Base-by-base conservation (phyloP, 805 yeast genomes). In the Sugiyamaella floridensis region DNA sequence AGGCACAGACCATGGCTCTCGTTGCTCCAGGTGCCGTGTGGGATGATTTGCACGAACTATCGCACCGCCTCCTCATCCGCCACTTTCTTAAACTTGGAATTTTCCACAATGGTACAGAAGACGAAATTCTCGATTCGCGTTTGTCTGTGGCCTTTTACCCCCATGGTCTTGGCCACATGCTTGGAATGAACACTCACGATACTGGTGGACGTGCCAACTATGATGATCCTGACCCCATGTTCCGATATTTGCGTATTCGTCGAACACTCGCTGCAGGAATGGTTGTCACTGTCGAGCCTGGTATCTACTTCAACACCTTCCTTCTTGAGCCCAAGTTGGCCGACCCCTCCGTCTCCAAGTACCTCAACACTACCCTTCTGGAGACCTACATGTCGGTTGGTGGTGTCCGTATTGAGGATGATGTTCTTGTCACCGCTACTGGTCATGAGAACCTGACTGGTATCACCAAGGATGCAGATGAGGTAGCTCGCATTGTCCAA, bases 401-500 rank as follows among this genome's bases (percentile, higher is more conserved):
- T n/a, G 99, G 99, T 45, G 97, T 92, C 5, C 81, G 99, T 68
- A 89, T 92, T 53, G 99, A 92, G 69, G 99, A 92, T 66, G 97
- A 92, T 64, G 77, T 93, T 43, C 71, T 88, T 45, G 84, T 92
- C 29, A 87, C 96, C 1, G 75, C 76, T 47, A 72, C 71, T 50
- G 98, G 98, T 0, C 81, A 70, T 63, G 96, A 89, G 63, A 86
- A 87, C 61, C 72, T 92, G 50, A 92, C 97, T 1, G 76, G 78
- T 26, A 81, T 92, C 50, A 88, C 97, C 1, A 83, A 85, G 53
- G 95, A 93, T 65, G 89, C 97, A 1, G 78, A 76, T 3, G 96
- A 89, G 67, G 84, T 92, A 50, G 77, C 86, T 43, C 74, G 74
- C 58, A 88, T 93, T 58, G 95, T 92, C 22, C 76, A 79, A 57